Evolutionary conservation across 148 eudicot species (phyloP).

Genomic region (Rhododendron kiyosumense): DNA sequence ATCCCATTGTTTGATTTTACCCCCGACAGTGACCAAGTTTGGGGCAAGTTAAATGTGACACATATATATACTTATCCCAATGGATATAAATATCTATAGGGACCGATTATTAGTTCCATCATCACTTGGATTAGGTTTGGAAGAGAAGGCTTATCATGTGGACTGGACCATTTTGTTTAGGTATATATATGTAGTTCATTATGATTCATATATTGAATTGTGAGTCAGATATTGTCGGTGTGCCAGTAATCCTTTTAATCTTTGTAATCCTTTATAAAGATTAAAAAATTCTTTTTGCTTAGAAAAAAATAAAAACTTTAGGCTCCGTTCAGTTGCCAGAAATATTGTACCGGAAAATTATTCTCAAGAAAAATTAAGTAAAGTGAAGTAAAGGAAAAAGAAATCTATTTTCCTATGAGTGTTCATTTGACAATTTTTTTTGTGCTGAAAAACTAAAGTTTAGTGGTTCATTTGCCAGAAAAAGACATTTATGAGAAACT

Average conservation of each 20-base stretch:
- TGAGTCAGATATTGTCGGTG: neutral
- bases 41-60: neutral
- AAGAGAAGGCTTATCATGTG: neutral
- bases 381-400: no score
- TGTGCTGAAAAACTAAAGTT: no score
- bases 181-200: neutral
- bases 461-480: no score
- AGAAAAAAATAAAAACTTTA: no score
- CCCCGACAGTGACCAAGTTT: neutral
- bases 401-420: no score
- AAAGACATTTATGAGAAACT: no score
- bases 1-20: neutral
- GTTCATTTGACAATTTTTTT: no score
- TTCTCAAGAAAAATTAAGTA: no score
- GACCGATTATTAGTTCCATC: neutral
- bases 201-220: neutral
- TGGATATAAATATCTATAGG: neutral
- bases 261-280: no score
- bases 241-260: neutral
- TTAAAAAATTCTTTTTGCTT: no score
- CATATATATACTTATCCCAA: neutral
- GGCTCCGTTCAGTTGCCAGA: no score
- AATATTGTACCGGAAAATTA: no score
- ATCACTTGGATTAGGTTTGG: neutral
- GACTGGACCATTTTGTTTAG: neutral